Evolutionary conservation across 192 early-diverging fungal genomes (phyloP), one percentile per base, ranked within the genome.

Genomic region (Coemansia brasiliensis): DNA sequence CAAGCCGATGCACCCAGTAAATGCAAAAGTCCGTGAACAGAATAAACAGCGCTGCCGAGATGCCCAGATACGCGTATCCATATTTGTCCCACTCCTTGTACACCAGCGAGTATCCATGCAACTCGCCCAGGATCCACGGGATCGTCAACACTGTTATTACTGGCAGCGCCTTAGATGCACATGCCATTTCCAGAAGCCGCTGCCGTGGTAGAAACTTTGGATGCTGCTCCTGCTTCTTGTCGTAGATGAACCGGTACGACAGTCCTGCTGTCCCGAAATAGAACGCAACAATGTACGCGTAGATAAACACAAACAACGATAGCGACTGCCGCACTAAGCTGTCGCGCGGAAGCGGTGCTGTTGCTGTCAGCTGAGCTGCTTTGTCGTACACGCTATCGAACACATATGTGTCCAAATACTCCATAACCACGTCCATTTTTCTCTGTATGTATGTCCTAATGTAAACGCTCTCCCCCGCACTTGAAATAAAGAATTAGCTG

Each of bases 1-100:
- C 83, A 55, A 82, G 84, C 16, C 96, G 91, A 72, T 99, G 96
- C 51, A 95, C 87, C 94, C 94, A 99, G 77, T 99, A 99, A 55
- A 99, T 92, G 52, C 88, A 82, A 69, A 86, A 92, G 61, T 99
- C 96, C 13, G 94, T 97, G 54, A 97, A 95, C 68, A 92, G 56
- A 55, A 99, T 83, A 73, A 97, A 99, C 63, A 69, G 46, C 22
- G 81, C 53, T 11, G 92, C 60, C 42, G 86, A 89, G 2, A 88
- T 15, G 3, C 86, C 44, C 39, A 90, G 61, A 63, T 94, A 96
- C 22, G 80, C 54, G 83, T 87, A 92, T 4, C 90, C 94, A 63
- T 87, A 88, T 18, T 65, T 72, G 61, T 81, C 58, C 54, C 88
- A 72, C 5, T 86, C 80, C 59, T 89, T 83, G 83, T 97, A 95